These are phyloP conservation scores for Blastocystis sp. DNA, from an alignment of 352 stramenopile species.

Conservation along the genomic window DNA sequence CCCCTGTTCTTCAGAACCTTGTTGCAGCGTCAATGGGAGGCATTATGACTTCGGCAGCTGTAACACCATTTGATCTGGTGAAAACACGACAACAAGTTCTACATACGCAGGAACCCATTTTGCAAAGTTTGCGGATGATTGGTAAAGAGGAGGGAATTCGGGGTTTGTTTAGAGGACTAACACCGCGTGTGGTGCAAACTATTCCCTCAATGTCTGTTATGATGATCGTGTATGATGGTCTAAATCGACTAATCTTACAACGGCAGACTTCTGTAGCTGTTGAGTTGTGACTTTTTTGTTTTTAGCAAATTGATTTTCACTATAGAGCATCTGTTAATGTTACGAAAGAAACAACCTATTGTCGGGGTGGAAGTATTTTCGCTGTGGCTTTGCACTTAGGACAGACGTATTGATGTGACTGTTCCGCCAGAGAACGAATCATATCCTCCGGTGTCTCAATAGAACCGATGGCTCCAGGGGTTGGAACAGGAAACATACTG, in stretches of 20 bases:
- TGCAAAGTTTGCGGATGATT: slow-evolving; percentile 2
- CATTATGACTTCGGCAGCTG: background rate
- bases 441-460: slow-evolving; percentile 78
- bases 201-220: slow-evolving; percentile 40
- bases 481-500: slow-evolving; percentile 85
- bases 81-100: slow-evolving; percentile 58
- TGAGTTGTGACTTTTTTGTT: slow-evolving; percentile 24
- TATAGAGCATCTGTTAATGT: background rate
- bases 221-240: slow-evolving; percentile 57
- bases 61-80: slow-evolving; percentile 51
- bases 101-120: slow-evolving; percentile 32
- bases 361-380: slow-evolving; percentile 74
- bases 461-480: slow-evolving; percentile 79
- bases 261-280: background rate
- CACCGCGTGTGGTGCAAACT: slow-evolving; percentile 35
- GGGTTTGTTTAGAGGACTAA: slow-evolving; percentile 47
- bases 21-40: slow-evolving; percentile 28
- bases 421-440: slow-evolving; percentile 74
- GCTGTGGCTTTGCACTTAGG: slow-evolving; percentile 76
- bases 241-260: slow-evolving; percentile 54
- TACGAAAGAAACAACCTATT: background rate
- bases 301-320: background rate
- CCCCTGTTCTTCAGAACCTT: slow-evolving; percentile 39
- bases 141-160: slow-evolving; percentile 19
- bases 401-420: slow-evolving; percentile 79